These are phyloP conservation scores for Galerina marginata DNA, from an alignment of 768 basidiomycete genomes.

Conservation along the genomic window DNA sequence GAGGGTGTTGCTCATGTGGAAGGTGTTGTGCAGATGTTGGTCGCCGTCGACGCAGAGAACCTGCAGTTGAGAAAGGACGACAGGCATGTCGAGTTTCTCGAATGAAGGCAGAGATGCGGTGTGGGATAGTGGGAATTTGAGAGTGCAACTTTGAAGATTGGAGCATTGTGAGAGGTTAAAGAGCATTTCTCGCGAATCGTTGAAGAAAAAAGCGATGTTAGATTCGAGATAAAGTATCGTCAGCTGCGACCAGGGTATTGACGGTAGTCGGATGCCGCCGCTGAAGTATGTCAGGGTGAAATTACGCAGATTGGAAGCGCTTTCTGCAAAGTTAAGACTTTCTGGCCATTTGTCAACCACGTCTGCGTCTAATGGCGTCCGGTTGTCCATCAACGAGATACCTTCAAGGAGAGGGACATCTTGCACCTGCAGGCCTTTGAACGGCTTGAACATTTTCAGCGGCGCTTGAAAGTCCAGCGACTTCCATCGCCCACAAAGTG, in stretches of 20 bases:
- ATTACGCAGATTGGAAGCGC: slow-evolving; percentile 21
- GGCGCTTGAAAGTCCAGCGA: slow-evolving; percentile 31
- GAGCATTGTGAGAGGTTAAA: slow-evolving; percentile 24
- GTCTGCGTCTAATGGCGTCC: slow-evolving; percentile 25
- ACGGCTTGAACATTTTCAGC: slow-evolving; percentile 32
- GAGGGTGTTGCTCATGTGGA: slow-evolving; percentile 34
- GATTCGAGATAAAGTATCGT: slow-evolving; percentile 34
- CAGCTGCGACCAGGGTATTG: slow-evolving; percentile 30
- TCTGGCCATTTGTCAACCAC: slow-evolving; percentile 29
- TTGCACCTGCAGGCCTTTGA: slow-evolving; percentile 24
- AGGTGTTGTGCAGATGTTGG: slow-evolving; percentile 33
- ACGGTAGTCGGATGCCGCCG: slow-evolving; percentile 31
- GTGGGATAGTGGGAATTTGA: slow-evolving; percentile 35
- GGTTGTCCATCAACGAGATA: slow-evolving; percentile 31
- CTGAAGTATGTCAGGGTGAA: slow-evolving; percentile 34
- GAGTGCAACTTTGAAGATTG: slow-evolving; percentile 27
- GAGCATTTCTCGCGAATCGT: slow-evolving; percentile 30
- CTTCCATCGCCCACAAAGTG: slow-evolving; percentile 29
- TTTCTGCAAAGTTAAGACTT: slow-evolving; percentile 26
- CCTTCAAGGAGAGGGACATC: slow-evolving; percentile 32
- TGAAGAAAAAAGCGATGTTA: slow-evolving; percentile 34
- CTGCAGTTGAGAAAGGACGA: slow-evolving; percentile 29
- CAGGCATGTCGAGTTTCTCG: slow-evolving; percentile 20
- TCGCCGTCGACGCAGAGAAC: slow-evolving; percentile 33
- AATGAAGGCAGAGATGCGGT: slow-evolving; percentile 22